Conservation (phyloP, 73 alveolate species). For the Paramecium pentaurelia region DNA sequence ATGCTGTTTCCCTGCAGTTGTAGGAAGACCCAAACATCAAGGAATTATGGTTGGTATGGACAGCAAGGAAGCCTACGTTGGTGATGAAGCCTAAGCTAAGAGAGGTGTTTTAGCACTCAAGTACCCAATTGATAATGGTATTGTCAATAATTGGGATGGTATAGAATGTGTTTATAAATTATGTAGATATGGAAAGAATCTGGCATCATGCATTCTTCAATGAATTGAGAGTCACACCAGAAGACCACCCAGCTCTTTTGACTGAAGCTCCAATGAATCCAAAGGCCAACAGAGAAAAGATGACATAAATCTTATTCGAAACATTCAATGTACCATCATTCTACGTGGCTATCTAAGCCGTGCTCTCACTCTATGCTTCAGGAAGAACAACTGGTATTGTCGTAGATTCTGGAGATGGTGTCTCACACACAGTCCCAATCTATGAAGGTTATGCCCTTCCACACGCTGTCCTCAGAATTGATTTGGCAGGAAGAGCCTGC, state of each 20-base stretch:
- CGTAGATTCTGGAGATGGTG: slow-evolving; percentile 99
- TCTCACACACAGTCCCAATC: slow-evolving; percentile 98
- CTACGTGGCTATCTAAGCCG: slow-evolving; percentile 95
- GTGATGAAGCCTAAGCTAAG: slow-evolving; percentile 98
- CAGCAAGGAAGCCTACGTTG: slow-evolving; percentile 95
- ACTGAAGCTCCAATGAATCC: slow-evolving; percentile 94
- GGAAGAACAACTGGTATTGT: slow-evolving; percentile 97
- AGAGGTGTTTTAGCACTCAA: slow-evolving; percentile 94
- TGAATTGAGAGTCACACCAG: slow-evolving; percentile 95
- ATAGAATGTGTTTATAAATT: neutral
- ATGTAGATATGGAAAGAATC: slow-evolving; percentile 85
- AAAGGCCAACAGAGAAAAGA: slow-evolving; percentile 81
- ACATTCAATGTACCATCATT: slow-evolving; percentile 95
- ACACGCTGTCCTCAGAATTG: slow-evolving; percentile 88
- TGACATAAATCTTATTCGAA: slow-evolving; percentile 94
- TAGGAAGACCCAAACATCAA: slow-evolving; percentile 98
- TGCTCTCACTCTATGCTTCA: slow-evolving; percentile 92
- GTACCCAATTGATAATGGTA: slow-evolving; percentile 94
- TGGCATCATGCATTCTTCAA: slow-evolving; percentile 97
- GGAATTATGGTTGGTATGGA: slow-evolving; percentile 97
- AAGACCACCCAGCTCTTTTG: slow-evolving; percentile 86
- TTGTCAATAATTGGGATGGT: slow-evolving; percentile 93
- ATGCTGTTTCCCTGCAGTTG: slow-evolving; percentile 96
- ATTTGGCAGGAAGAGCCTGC: slow-evolving; percentile 95
- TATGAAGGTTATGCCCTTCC: slow-evolving; percentile 97